These are phyloP conservation scores for Trametes pubescens DNA, from an alignment of 1,284 basidiomycete genomes.

Conservation along the genomic window DNA sequence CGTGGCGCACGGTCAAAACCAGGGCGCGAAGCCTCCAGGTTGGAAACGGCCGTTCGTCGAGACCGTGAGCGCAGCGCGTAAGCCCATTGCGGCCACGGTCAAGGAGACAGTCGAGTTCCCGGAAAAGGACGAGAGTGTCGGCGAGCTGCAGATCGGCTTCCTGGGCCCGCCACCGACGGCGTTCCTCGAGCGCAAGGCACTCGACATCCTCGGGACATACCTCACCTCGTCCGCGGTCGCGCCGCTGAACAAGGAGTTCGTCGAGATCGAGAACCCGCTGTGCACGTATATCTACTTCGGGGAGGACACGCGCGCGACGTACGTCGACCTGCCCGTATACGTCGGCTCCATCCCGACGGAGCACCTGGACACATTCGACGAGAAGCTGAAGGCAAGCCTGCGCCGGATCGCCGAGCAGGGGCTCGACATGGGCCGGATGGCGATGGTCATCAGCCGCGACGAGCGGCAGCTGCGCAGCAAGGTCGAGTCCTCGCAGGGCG, in stretches of 20 bases:
- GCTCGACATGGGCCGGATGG: conserved; percentile 93
- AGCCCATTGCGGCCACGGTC: conserved; percentile 61
- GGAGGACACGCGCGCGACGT: conserved; percentile 80
- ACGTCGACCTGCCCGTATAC: conserved; percentile 79
- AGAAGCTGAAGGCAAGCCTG: conserved; percentile 77
- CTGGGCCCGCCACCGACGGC: conserved; percentile 81
- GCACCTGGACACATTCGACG: conserved; percentile 77
- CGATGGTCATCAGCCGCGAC: conserved; percentile 87
- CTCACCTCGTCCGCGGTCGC: conserved; percentile 90
- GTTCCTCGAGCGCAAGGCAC: conserved; percentile 82
- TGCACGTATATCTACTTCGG: conserved; percentile 91
- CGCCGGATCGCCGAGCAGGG: conserved; percentile 77
- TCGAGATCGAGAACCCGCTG: conserved; percentile 91
- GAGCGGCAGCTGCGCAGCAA: conserved; percentile 86
- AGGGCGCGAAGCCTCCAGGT: conserved; percentile 71
- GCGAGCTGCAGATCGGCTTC: conserved; percentile 86
- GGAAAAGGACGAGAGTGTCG: conserved; percentile 96
- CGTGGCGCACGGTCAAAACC: conserved; percentile 74
- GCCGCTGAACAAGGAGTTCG: conserved; percentile 92
- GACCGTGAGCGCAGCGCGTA: conserved; percentile 76
- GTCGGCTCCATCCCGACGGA: conserved; percentile 88
- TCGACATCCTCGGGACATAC: conserved; percentile 90
- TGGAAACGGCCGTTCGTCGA: conserved; percentile 98
- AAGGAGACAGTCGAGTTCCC: conserved; percentile 90
- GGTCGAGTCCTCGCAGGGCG: conserved; percentile 80